A percentile compares a stretch with the other conserved stretches of the same genome.
phyloP scores from a whole-genome alignment of 768 basidiomycete species.

The Candolleomyces aberdarensis region DNA sequence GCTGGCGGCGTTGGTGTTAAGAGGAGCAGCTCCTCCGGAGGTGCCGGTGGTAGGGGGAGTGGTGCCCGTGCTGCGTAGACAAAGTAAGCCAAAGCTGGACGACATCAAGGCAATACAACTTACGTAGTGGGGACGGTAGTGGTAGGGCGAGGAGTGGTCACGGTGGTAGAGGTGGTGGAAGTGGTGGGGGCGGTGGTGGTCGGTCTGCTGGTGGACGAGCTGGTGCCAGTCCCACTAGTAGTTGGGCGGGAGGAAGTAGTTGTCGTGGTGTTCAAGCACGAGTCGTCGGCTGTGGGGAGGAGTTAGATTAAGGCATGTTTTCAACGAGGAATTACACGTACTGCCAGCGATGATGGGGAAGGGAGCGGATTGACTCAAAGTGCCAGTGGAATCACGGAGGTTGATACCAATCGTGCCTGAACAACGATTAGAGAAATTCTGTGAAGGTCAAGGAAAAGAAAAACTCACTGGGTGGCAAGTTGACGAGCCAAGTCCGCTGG shows the following conservation, averaged over 20 bases:
- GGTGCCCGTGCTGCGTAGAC: slow-evolving; percentile 5
- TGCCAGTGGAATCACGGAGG: slow-evolving; percentile 61
- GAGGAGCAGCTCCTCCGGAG: slow-evolving; percentile 35
- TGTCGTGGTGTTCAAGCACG: slow-evolving; percentile 32
- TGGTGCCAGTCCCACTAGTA: slow-evolving; percentile 10
- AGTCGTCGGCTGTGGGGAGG: slow-evolving; percentile 23
- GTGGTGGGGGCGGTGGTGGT: slow-evolving; percentile 1
- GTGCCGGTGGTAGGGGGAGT: slow-evolving; percentile 28
- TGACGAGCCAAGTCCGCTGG: slow-evolving; percentile 53
- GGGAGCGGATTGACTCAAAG: slow-evolving; percentile 43
- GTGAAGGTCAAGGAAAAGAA: background rate
- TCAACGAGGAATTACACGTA: slow-evolving; percentile 30
- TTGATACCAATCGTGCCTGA: slow-evolving; percentile 57
- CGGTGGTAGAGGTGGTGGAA: slow-evolving; percentile 10
- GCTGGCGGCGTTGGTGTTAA: background rate
- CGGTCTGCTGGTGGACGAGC: slow-evolving; percentile 13
- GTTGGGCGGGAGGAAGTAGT: slow-evolving; percentile 15
- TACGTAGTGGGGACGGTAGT: slow-evolving; percentile 13
- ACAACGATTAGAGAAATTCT: background rate
- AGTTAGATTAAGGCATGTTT: slow-evolving; percentile 9
- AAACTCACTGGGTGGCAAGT: slow-evolving; percentile 43
- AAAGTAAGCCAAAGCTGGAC: too few relatives aligned
- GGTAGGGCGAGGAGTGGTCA: slow-evolving; percentile 2
- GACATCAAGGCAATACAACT: background rate
- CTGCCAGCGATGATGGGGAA: slow-evolving; percentile 49